Percentiles rank a stretch among this genome's conserved stretches.
Evolutionary conservation across 129 eudicot species (phyloP).

Genomic region (Helichrysum umbraculigerum): DNA sequence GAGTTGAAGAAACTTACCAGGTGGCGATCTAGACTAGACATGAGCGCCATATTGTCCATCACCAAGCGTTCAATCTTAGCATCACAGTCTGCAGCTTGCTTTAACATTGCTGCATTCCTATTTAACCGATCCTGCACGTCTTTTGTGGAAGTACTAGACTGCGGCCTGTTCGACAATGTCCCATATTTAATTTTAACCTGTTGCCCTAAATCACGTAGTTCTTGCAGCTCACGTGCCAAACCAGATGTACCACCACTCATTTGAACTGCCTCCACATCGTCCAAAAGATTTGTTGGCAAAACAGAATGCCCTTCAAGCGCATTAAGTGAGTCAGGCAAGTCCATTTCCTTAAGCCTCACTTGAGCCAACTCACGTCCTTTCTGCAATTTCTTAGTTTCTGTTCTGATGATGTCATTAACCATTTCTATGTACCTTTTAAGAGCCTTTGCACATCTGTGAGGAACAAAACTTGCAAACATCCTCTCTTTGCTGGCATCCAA

Average conservation of each 20-base stretch:
- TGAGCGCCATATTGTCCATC: conserved; percentile 76
- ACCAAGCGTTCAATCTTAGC: conserved; percentile 89
- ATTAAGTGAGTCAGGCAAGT: conserved; percentile 86
- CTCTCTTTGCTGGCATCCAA: conserved; percentile 89
- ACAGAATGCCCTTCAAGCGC: conserved; percentile 79
- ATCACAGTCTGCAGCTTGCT: conserved; percentile 98
- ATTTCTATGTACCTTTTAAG: conserved; percentile 92
- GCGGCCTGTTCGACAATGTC: conserved; percentile 94
- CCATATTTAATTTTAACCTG: conserved; percentile 94
- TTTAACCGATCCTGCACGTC: conserved; percentile 86
- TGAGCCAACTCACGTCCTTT: conserved; percentile 98
- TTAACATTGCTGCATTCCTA: conserved; percentile 82
- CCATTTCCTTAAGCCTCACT: conserved; percentile 97
- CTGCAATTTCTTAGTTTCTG: conserved; percentile 94
- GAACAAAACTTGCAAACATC: conserved; percentile 93
- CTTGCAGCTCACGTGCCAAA: conserved; percentile 88
- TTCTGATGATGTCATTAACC: conserved; percentile 92
- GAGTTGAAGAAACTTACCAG: conserved; percentile 60
- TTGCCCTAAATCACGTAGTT: conserved; percentile 76
- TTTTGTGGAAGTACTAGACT: conserved; percentile 83
- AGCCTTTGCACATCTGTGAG: conserved; percentile 89
- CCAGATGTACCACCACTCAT: conserved; percentile 94
- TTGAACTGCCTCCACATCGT: conserved; percentile 95
- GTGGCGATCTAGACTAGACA: conserved; percentile 88
- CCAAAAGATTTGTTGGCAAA: conserved; percentile 72